A percentile compares a stretch with the other conserved stretches of the same genome.
These are phyloP conservation scores for Camellia sinensis DNA, from an alignment of 148 eudicot species.

Conservation along the genomic window DNA sequence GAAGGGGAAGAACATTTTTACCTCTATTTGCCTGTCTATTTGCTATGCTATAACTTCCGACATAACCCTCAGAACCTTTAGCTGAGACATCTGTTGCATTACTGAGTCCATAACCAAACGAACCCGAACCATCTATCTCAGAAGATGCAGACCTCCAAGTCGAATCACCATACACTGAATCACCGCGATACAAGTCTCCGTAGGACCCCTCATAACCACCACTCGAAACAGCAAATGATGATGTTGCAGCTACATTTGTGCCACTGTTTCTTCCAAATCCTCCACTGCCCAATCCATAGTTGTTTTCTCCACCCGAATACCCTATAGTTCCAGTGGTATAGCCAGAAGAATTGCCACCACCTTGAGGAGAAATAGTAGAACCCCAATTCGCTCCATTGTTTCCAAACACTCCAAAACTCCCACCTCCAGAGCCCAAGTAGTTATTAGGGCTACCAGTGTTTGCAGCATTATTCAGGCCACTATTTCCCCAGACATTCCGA, in stretches of 20 bases:
- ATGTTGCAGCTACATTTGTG: conserved; percentile 26
- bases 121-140: conserved; percentile 57
- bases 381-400: conserved; percentile 57
- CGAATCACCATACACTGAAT: conserved; percentile 53
- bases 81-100: conserved; percentile 42
- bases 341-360: conserved; percentile 46
- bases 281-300: conserved; percentile 44
- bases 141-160: conserved; percentile 64
- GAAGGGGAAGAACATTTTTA: conserved; percentile 19
- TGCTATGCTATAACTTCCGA: conserved; percentile 52
- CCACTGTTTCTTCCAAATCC: conserved; percentile 50
- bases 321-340: conserved; percentile 48
- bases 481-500: conserved; percentile 61
- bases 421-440: conserved; percentile 56
- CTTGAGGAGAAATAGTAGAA: conserved; percentile 35
- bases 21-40: conserved; percentile 80
- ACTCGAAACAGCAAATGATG: conserved; percentile 45
- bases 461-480: conserved; percentile 38
- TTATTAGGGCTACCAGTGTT: conserved; percentile 23
- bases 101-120: conserved; percentile 67
- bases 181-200: conserved; percentile 51
- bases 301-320: conserved; percentile 50
- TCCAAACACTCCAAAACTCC: conserved; percentile 59
- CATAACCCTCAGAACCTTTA: conserved; percentile 60
- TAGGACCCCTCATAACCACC: conserved; percentile 58